These are phyloP conservation scores for Claviceps sp. DNA, from an alignment of 2,329 filamentous ascomycete species.

Conservation along the genomic window DNA sequence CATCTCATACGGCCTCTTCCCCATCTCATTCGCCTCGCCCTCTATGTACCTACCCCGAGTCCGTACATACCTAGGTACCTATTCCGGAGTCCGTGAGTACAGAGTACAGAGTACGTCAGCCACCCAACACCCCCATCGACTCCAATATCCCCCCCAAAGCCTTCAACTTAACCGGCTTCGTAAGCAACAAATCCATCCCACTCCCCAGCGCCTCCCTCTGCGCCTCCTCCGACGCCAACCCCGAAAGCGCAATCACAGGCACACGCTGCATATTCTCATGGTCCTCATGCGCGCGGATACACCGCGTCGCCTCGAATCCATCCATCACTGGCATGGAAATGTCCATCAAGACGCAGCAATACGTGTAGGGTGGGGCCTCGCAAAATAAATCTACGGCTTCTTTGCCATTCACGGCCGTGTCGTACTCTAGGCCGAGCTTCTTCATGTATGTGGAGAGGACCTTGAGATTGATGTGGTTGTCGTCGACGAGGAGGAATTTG, in stretches of 20 bases:
- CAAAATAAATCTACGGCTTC: constrained; percentile 15
- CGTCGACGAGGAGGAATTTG: constrained; percentile 19
- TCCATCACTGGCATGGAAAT: constrained; percentile 42
- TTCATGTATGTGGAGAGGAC: constrained; percentile 16
- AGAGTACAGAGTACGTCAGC: not conserved
- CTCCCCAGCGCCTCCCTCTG: constrained; percentile 36
- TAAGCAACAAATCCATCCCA: constrained; percentile 37
- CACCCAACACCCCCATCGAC: not conserved
- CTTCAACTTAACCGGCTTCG: constrained; percentile 33
- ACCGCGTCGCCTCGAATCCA: constrained; percentile 30
- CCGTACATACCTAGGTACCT: no score
- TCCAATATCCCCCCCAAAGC: constrained; percentile 13
- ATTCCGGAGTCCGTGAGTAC: no score
- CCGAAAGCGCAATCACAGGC: constrained; percentile 36
- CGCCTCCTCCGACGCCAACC: constrained; percentile 31
- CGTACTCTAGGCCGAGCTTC: constrained; percentile 12
- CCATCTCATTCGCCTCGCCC: no score
- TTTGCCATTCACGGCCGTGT: constrained; percentile 14
- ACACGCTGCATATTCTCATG: constrained; percentile 25
- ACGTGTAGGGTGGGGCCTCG: constrained; percentile 7
- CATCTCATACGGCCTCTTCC: no score
- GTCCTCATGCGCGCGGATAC: constrained; percentile 33
- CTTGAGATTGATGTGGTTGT: constrained; percentile 23
- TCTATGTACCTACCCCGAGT: no score
- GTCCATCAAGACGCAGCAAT: constrained; percentile 24